phyloP scores from a whole-genome alignment of 257 asterid genomes.

The Nicotiana undulata region DNA sequence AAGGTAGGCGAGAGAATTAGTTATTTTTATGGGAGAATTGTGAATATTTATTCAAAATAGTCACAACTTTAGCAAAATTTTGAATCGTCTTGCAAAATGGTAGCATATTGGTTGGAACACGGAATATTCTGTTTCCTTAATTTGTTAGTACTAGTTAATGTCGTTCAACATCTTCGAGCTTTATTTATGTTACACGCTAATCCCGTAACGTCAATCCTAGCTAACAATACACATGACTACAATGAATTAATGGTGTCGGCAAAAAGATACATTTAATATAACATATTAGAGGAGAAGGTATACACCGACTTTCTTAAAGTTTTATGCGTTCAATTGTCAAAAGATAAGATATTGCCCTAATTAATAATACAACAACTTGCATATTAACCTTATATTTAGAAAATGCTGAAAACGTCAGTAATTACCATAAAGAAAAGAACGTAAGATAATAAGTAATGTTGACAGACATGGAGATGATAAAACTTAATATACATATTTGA shows the following conservation, averaged over 20 bases:
- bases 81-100: neutral
- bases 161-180: neutral
- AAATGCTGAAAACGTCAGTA: neutral
- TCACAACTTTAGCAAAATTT: neutral
- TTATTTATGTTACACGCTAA: neutral
- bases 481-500: too few relatives aligned
- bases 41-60: neutral
- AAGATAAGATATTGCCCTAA: neutral
- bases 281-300: neutral
- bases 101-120: neutral
- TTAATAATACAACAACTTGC: neutral
- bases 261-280: neutral
- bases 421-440: neutral
- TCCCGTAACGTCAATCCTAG: neutral
- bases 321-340: neutral
- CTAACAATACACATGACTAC: neutral
- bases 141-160: neutral
- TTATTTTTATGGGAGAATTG: too few relatives aligned
- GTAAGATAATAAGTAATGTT: neutral
- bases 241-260: neutral
- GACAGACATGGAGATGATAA: too few relatives aligned
- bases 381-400: neutral
- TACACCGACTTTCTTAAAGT: neutral
- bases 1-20: too few relatives aligned
- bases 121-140: neutral